A percentile compares a stretch with the other conserved stretches of the same genome.
Conservation (phyloP, 495 filamentous ascomycete genomes). For the Lepidopterella palustris region DNA sequence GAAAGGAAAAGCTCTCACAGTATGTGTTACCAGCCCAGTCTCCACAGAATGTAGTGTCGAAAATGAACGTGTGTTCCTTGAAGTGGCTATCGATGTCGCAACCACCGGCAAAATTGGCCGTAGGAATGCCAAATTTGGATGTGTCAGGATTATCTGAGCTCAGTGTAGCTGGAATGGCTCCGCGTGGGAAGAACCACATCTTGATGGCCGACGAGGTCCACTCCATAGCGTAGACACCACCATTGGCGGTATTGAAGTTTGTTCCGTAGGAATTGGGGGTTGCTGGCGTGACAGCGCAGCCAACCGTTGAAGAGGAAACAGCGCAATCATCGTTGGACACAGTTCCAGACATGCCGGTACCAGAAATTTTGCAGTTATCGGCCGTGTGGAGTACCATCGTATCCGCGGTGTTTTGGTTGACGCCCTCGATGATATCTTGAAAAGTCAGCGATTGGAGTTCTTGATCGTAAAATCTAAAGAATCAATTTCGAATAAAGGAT, state of each 20-base stretch:
- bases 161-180: conserved; percentile 53
- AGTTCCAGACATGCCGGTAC: conserved; percentile 44
- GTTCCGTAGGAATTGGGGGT: conserved; percentile 14
- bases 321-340: conserved; percentile 48
- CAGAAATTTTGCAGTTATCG: conserved; percentile 53
- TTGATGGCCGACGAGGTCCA: conserved; percentile 65
- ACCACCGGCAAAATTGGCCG: conserved; percentile 52
- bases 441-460: not conserved
- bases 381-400: conserved; percentile 70
- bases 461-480: too few species aligned
- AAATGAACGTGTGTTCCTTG: conserved; percentile 64
- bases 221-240: conserved; percentile 74
- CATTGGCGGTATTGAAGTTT: conserved; percentile 36
- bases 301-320: conserved; percentile 5
- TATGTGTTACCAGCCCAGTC: conserved; percentile 71
- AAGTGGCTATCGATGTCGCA: conserved; percentile 65
- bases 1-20: not conserved
- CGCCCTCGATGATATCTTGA: conserved; percentile 42
- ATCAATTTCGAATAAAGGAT: too few species aligned
- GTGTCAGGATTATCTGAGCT: conserved; percentile 53
- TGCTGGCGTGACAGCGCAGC: conserved; percentile 15
- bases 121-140: conserved; percentile 58
- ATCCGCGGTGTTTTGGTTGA: conserved; percentile 60
- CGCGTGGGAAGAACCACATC: conserved; percentile 73
- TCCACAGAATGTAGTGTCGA: conserved; percentile 84